Evolutionary conservation across 2,329 filamentous ascomycete species (phyloP), one percentile per base, ranked within the genome.

Genomic region (Apiospora pterosperma): DNA sequence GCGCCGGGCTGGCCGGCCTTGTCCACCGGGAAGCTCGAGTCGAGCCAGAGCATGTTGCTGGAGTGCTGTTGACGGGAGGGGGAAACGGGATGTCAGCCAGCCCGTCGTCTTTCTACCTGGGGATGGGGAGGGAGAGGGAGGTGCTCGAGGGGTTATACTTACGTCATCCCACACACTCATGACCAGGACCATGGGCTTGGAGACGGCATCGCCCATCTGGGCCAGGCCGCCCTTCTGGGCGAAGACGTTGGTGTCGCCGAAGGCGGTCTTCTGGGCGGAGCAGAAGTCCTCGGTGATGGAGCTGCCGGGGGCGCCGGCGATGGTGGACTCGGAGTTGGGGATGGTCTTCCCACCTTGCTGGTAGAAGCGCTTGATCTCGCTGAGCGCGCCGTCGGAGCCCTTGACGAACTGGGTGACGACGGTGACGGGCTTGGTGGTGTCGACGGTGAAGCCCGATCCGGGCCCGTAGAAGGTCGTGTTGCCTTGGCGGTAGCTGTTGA

Each of bases 401-500:
- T 61, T 38, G 67, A 81, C 76, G 77, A 89, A 89, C 71, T 88
- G 85, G 6, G 86, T 88, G 58, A 89, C 82, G 19, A 88, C 84
- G 19, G 86, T 89, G 70, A 89, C 79, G 65, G 81, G 81, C 71
- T 80, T 78, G 65, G 70, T 79, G 59, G 85, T 87, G 75, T 88
- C 82, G 69, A 89, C 77, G 31, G 78, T 85, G 69, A 78, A 77
- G 64, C 82, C 83, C 0, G 79, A 75, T 62, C 82, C 84, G 0
- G 80, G 75, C 59, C 87, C 87, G 77, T 84, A 89, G 80, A 88
- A 90, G 74, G 77, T 77, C 58, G 77, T 78, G 74, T 84, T 80
- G 66, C 87, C 88, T 80, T 86, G 82, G 72, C 87, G 85, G 83
- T 83, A 90, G 55, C 81, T 77, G 81, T 88, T 88, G 81, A 85